Base-by-base conservation (phyloP, 148 eudicot species). In the Oxyria digyna region DNA sequence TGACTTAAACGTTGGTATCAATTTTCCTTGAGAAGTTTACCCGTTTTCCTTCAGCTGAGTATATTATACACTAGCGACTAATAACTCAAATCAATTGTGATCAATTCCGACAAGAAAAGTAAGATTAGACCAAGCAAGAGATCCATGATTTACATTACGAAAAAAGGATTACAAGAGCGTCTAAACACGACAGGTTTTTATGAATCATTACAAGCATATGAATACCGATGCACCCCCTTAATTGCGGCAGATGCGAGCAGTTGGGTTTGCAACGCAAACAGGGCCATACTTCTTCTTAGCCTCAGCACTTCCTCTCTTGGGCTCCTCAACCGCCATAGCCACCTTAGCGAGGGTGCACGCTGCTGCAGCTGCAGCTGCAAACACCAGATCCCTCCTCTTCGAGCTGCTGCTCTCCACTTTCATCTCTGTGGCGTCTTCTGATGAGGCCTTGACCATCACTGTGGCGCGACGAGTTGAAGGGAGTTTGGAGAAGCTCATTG, bases 251-350 rank as follows among this genome's bases (percentile, higher is more conserved):
- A 88, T 70, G 10, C 85, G 87, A 11, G 97, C 97, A 26, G 95
- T 83, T 1, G 91, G 97, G 81, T 78, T 84, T 4, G 91, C 70
- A 8, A 86, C 87, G 62, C 95, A 87, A 15, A 90, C 57, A 0
- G 83, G 78, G 4, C 73, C 77, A 71, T 90, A 90, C 86, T 91
- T 91, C 91, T 91, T 85, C 77, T 91, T 91, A 17, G 97, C 97
- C 11, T 82, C 97, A 0, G 74, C 69, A 0, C 77, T 83, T 24
- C 97, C 95, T 1, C 71, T 69, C 74, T 82, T 81, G 3, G 91
- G 97, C 78, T 88, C 52, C 23, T 46, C 88, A 5, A 74, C 91
- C 0, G 89, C 95, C 82, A 74, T 66, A 1, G 88, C 95, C 1
- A 78, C 73, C 50, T 74, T 80, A 0, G 86, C 87, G 1, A 83